Evolutionary conservation across 2,329 filamentous ascomycete genomes (phyloP), one percentile per base, ranked within the genome.

Genomic region (Microdochium paspali): DNA sequence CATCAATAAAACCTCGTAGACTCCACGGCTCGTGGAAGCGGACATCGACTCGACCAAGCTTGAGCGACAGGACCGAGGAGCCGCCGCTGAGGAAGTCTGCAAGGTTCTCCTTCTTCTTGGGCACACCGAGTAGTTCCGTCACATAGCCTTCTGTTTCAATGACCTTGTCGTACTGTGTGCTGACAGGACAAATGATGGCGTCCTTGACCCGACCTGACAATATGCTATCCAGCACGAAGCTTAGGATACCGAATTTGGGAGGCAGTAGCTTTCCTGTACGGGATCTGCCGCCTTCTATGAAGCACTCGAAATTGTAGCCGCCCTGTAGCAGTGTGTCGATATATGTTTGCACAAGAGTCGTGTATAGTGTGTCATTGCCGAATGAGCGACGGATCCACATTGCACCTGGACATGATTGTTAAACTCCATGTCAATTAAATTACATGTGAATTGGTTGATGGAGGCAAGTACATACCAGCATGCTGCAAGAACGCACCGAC

Each of bases 131-230:
- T 2, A 98, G 77, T 64, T 98, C 93, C 28, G 84, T 93, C 42
- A 97, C 91, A 60, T 98, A 98, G 4, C 90, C 93, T 65, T 95
- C 90, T 1, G 94, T 95, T 65, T 98, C 93, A 50, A 98, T 94
- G 48, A 98, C 93, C 62, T 97, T 98, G 72, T 98, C 93, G 61
- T 98, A 98, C 62, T 98, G 93, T 1, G 90, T 96, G 64, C 87
- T 94, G 43, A 98, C 93, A 0, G 93, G 93, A 56, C 91, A 95
- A 46, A 98, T 89, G 39, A 96, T 87, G 26, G 89, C 84, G 64
- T 98, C 93, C 44, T 94, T 75, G 0, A 95, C 90, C 6, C 90
- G 79, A 1, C 90, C 90, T 0, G 88, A 94, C 5, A 96, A 70
- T 13, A 98, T 75, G 55, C 89, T 94, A 56, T 98, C 93, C 18